These are phyloP conservation scores for Hymenoscyphus infarciens DNA, from an alignment of 2,329 filamentous ascomycete genomes.

Conservation along the genomic window DNA sequence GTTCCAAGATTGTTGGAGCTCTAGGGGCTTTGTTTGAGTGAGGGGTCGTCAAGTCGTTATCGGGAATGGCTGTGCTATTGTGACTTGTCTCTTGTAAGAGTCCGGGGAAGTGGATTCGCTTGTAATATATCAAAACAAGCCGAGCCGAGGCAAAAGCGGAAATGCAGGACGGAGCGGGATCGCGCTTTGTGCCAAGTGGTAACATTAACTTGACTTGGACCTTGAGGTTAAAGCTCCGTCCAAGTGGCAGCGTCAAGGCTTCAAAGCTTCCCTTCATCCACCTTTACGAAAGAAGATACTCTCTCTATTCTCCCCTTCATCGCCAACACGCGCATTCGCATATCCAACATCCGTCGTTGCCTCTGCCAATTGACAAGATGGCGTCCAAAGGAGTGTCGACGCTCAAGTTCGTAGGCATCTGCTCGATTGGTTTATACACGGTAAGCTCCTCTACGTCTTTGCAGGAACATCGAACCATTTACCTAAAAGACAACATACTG, in stretches of 20 bases:
- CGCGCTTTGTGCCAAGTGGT: not conserved
- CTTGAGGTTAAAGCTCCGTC: too few species aligned
- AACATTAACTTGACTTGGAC: too few species aligned
- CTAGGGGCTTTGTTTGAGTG: not conserved
- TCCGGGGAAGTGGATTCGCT: not conserved
- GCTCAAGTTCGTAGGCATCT: slow-evolving; percentile 89
- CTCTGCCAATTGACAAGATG: slow-evolving; percentile 43
- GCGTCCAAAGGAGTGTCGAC: slow-evolving; percentile 67
- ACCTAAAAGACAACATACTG: not conserved
- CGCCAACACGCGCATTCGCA: not conserved
- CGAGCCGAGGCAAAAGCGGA: not conserved
- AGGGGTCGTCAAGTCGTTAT: not conserved
- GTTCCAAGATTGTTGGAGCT: not conserved
- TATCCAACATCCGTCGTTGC: not conserved
- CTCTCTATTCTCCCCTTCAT: not conserved
- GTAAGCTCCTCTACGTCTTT: slow-evolving; percentile 46
- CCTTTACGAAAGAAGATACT: not conserved
- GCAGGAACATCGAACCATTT: not conserved
- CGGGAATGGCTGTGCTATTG: not conserved
- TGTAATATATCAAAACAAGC: not conserved
- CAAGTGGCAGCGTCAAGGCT: not conserved
- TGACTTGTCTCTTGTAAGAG: not conserved
- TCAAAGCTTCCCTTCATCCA: not conserved
- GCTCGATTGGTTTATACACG: slow-evolving; percentile 83
- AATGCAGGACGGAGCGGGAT: not conserved